Conservation (phyloP, 2,329 filamentous ascomycete species). For the Colletotrichum destructivum region DNA sequence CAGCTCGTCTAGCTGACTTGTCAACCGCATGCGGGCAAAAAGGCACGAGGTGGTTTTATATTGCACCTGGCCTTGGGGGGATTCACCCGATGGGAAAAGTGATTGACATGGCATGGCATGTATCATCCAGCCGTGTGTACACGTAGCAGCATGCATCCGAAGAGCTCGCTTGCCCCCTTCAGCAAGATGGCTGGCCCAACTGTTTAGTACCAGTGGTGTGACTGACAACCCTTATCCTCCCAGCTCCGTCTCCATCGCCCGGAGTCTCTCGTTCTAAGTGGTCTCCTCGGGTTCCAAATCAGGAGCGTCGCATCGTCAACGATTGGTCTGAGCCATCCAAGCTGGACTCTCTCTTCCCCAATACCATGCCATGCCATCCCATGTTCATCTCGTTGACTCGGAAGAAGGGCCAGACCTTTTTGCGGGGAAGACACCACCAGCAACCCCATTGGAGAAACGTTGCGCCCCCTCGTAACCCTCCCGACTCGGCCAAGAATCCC, state of each 20-base stretch:
- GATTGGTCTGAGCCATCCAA: neutral
- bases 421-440: slow-evolving; percentile 16
- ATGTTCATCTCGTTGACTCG: neutral
- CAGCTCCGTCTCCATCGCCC: neutral
- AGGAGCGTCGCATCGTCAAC: neutral
- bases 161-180: neutral
- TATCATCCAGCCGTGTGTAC: neutral
- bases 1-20: slow-evolving; percentile 1
- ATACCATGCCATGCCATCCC: too few species aligned
- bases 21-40: neutral
- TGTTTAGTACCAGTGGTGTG: neutral
- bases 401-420: neutral
- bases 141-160: neutral
- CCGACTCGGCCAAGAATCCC: neutral
- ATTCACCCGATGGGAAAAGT: neutral
- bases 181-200: neutral
- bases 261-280: neutral
- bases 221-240: neutral
- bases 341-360: neutral
- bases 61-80: too few species aligned
- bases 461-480: neutral
- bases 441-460: neutral
- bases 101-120: neutral
- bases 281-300: neutral
- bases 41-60: neutral